Evolutionary conservation across 163 green algal species (phyloP).

Genomic region (Trebouxia gelatinosa): DNA sequence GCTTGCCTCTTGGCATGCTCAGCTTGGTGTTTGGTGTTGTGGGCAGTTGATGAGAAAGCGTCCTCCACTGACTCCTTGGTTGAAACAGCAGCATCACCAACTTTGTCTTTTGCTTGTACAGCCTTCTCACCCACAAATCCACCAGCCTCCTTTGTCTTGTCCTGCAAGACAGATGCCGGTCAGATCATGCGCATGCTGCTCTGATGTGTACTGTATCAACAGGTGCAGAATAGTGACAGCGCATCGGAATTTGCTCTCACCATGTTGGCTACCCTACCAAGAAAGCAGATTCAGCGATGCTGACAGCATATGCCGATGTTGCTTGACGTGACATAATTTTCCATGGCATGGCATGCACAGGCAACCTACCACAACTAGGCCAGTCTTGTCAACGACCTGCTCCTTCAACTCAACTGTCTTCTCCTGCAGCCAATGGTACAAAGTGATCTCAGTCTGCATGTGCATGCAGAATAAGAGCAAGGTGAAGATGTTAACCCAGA

Average conservation of each 20-base stretch:
- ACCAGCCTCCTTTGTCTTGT: constrained; percentile 13
- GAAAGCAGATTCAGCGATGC: neutral
- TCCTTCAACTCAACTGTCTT: constrained; percentile 17
- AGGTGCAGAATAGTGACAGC: neutral
- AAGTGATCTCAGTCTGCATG: too few relatives aligned
- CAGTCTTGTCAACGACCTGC: neutral
- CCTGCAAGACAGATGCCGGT: constrained; percentile 1
- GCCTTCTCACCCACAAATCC: neutral
- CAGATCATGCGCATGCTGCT: neutral
- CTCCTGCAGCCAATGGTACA: too few relatives aligned
- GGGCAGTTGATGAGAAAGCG: neutral
- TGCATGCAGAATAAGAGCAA: too few relatives aligned
- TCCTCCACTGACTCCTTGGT: constrained; percentile 30
- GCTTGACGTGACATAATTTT: neutral
- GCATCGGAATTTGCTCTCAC: neutral
- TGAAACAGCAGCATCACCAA: neutral
- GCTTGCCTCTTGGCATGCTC: neutral
- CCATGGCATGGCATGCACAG: neutral
- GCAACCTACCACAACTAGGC: constrained; percentile 4
- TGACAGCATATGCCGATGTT: neutral
- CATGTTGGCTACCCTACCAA: neutral
- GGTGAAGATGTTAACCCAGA: too few relatives aligned
- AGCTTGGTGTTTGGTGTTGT: neutral
- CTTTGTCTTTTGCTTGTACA: neutral
- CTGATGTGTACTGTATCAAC: neutral